Conservation (phyloP, 139 green algal species). For the Chlorella sp. region DNA sequence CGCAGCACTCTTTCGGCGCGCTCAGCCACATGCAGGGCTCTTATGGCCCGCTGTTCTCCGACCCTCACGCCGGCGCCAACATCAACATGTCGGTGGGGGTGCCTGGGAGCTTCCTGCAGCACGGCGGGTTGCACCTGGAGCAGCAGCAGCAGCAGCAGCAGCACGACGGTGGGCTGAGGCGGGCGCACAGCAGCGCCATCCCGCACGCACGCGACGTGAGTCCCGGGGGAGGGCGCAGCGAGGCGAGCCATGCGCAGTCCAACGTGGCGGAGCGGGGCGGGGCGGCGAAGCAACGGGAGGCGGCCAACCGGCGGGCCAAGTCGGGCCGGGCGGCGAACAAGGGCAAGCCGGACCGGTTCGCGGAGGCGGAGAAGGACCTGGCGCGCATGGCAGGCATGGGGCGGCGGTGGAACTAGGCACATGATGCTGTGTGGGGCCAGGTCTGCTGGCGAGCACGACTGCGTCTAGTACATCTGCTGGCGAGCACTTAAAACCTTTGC, state of each 20-base stretch:
- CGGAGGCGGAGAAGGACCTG: background rate
- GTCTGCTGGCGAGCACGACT: too few relatives aligned
- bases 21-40: too few relatives aligned
- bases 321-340: background rate
- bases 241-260: background rate
- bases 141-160: too few relatives aligned
- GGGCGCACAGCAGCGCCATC: background rate
- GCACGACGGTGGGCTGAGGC: too few relatives aligned
- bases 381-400: background rate
- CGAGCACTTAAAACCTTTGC: too few relatives aligned
- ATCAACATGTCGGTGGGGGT: background rate
- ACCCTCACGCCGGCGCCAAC: too few relatives aligned
- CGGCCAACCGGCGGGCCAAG: background rate
- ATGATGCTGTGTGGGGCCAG: too few relatives aligned
- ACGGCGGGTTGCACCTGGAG: too few relatives aligned
- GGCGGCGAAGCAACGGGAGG: background rate
- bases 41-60: too few relatives aligned
- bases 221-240: background rate
- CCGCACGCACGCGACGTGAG: background rate
- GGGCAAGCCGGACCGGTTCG: background rate
- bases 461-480: too few relatives aligned
- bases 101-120: too few relatives aligned
- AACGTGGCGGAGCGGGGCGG: background rate
- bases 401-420: background rate
- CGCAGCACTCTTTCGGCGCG: background rate